phyloP scores from a whole-genome alignment of 2,329 filamentous ascomycete genomes.

The Fusarium temperatum region DNA sequence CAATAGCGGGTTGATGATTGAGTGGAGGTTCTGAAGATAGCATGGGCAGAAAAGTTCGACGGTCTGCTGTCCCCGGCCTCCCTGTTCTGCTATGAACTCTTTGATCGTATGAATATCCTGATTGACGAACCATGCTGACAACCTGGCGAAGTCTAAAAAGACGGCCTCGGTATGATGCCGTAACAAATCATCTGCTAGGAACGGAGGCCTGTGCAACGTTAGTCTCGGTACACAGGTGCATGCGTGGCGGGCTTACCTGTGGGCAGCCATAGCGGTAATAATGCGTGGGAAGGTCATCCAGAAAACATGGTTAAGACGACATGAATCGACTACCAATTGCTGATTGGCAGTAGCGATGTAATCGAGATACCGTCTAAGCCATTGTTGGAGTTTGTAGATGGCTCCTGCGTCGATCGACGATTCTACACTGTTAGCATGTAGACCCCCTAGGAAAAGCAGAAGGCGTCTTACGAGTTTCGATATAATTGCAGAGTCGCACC shows the following conservation, averaged over 20 bases:
- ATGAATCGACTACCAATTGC: constrained; percentile 53
- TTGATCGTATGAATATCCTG: constrained; percentile 52
- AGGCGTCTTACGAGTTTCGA: constrained; percentile 43
- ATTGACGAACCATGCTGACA: constrained; percentile 62
- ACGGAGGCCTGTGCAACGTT: constrained; percentile 37
- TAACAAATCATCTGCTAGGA: constrained; percentile 39
- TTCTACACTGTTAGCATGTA: constrained; percentile 48
- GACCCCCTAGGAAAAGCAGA: not conserved
- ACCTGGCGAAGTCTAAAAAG: constrained; percentile 54
- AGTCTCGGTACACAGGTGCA: not conserved
- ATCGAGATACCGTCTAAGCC: constrained; percentile 60
- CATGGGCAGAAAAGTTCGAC: constrained; percentile 41
- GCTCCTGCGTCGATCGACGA: constrained; percentile 54
- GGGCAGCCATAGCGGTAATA: constrained; percentile 46
- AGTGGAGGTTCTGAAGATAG: constrained; percentile 58
- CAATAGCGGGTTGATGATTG: constrained; percentile 35
- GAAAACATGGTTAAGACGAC: constrained; percentile 56
- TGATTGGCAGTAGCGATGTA: constrained; percentile 50
- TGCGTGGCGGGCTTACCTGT: constrained; percentile 51
- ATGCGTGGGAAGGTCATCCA: constrained; percentile 64
- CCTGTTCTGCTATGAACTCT: constrained; percentile 20
- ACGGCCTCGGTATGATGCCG: constrained; percentile 47
- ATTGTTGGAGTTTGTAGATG: constrained; percentile 56
- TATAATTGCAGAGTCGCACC: constrained; percentile 50
- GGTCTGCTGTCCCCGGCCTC: constrained; percentile 13